Conservation (phyloP, 2,329 filamentous ascomycete genomes). For the Aspergillus japonicus region DNA sequence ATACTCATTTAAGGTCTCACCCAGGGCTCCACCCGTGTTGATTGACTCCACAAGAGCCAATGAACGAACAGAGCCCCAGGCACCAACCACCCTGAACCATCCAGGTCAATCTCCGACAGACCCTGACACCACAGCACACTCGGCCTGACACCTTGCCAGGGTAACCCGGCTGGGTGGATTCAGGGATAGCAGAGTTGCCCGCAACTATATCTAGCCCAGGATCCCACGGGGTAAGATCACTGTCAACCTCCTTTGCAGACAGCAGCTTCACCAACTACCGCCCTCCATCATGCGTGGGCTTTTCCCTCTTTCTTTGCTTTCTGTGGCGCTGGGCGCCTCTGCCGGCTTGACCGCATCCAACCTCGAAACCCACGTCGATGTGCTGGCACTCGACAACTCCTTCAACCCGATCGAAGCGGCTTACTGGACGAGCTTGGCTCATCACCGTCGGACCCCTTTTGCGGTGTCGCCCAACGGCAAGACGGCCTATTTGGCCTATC, state of each 20-base stretch:
- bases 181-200: background rate
- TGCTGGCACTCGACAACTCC: conserved; percentile 48
- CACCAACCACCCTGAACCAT: background rate
- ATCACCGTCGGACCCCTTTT: conserved; percentile 63
- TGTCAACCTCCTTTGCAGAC: background rate
- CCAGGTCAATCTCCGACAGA: background rate
- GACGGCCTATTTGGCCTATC: conserved; percentile 60
- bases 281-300: conserved; percentile 22
- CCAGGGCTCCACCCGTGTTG: background rate
- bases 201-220: background rate
- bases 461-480: conserved; percentile 61
- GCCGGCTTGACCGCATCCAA: conserved; percentile 23
- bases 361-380: conserved; percentile 43
- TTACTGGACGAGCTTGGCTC: conserved; percentile 62
- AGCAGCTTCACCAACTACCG: conserved; percentile 2
- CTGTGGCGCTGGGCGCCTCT: conserved; percentile 23
- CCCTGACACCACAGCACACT: background rate
- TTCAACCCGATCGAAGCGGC: conserved; percentile 60
- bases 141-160: background rate
- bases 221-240: background rate
- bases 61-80: background rate
- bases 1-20: background rate
- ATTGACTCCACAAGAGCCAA: background rate
- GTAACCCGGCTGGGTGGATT: background rate
- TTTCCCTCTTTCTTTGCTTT: conserved; percentile 27